A percentile compares a stretch with the other conserved stretches of the same genome.
These are phyloP conservation scores for Hordeum marinum DNA, from an alignment of 176 grass and related monocot genomes.

Conservation along the genomic window DNA sequence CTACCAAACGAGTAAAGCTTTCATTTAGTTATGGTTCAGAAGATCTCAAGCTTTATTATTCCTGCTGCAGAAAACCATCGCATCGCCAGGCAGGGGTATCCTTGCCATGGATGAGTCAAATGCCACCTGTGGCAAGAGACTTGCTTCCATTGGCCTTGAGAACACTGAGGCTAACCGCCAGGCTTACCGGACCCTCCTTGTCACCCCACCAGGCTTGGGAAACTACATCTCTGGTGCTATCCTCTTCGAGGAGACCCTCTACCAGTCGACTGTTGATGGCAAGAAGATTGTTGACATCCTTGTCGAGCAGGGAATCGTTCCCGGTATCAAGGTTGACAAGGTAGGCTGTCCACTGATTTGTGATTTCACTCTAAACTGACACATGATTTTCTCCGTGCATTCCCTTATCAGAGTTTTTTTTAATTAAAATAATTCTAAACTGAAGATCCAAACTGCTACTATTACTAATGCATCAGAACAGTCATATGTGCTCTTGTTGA, in stretches of 20 bases:
- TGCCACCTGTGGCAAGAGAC: slow-evolving; percentile 95
- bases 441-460: neutral
- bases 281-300: slow-evolving; percentile 99
- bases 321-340: slow-evolving; percentile 99
- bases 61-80: slow-evolving; percentile 78
- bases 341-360: slow-evolving; percentile 20
- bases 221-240: slow-evolving; percentile 94
- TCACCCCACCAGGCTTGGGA: slow-evolving; percentile 65
- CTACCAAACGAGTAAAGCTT: neutral
- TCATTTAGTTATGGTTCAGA: neutral
- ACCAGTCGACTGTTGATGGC: slow-evolving; percentile 90
- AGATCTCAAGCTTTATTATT: slow-evolving; percentile 11
- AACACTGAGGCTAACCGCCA: slow-evolving; percentile 99
- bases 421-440: neutral
- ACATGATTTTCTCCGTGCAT: neutral
- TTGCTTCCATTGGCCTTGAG: slow-evolving; percentile 88
- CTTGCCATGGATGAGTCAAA: slow-evolving; percentile 99
- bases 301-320: slow-evolving; percentile 67
- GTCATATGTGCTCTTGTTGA: neutral
- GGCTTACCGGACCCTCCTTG: slow-evolving; percentile 88
- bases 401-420: neutral
- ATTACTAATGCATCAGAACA: neutral
- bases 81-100: slow-evolving; percentile 92
- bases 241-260: slow-evolving; percentile 98
- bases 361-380: neutral